Evolutionary conservation across 352 stramenopile genomes (phyloP), one percentile per base, ranked within the genome.

Genomic region (Globisporangium parvum): DNA sequence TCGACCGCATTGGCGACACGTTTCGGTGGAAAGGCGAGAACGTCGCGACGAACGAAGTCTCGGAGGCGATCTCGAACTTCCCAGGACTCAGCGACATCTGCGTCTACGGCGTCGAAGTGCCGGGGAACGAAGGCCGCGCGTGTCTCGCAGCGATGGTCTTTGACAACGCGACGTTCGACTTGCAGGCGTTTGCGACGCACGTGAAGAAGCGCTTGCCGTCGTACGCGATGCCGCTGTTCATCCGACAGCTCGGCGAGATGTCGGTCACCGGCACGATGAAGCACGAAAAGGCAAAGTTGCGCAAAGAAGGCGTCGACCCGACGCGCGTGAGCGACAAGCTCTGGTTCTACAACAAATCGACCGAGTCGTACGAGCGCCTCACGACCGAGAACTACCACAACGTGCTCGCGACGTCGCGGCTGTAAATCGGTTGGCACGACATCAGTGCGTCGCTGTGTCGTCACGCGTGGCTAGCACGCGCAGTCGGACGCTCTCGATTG

Each of bases 11-110:
- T 17, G 91, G 91, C 23, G 91, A 98, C 59, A 98, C 91, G 18
- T 98, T 96, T 62, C 80, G 91, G 17, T 98, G 91, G 88, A 97
- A 97, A 52, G 91, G 91, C 23, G 91, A 98, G 57, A 98, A 97
- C 55, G 87, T 97, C 17, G 81, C 85, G 41, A 97, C 91, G 2
- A 94, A 85, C 50, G 88, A 98, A 63, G 88, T 98, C 10, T 71
- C 78, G 0, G 73, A 93, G 45, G 81, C 81, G 2, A 65, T 97
- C 21, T 80, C 77, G 31, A 69, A 78, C 53, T 95, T 93, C 55
- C 71, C 79, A 0, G 81, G 79, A 1, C 63, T 97, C 47, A 76
- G 77, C 23, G 81, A 90, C 26, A 72, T 89, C n/a, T 91, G 80
- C 55, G 70, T 93, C 45, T 89, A 93, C 47, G 78, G 80, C 18